These are phyloP conservation scores for Trichoderma citrinoviride DNA, from an alignment of 2,329 filamentous ascomycete genomes.

Conservation along the genomic window DNA sequence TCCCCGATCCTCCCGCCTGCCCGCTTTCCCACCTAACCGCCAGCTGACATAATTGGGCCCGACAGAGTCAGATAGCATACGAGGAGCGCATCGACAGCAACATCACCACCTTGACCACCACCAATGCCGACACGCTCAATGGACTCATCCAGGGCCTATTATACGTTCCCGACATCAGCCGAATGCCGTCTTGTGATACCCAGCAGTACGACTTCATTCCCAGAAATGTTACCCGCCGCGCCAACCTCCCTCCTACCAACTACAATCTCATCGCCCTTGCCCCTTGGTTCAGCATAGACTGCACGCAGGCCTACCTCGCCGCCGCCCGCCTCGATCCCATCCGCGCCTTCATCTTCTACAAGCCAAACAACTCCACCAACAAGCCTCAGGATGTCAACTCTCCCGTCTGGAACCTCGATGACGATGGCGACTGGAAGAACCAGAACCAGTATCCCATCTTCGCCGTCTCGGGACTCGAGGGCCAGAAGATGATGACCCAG, in stretches of 20 bases:
- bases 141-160: slow-evolving; percentile 72
- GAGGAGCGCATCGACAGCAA: slow-evolving; percentile 53
- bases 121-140: slow-evolving; percentile 57
- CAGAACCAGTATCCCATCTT: slow-evolving; percentile 78
- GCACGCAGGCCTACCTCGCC: slow-evolving; percentile 69
- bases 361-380: slow-evolving; percentile 52
- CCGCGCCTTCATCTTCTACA: slow-evolving; percentile 63
- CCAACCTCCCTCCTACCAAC: slow-evolving; percentile 65
- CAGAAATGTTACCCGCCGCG: slow-evolving; percentile 67
- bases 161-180: slow-evolving; percentile 72
- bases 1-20: not conserved
- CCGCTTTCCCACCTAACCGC: not conserved
- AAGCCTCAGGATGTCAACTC: slow-evolving; percentile 66
- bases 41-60: slow-evolving; percentile 25
- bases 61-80: slow-evolving; percentile 49
- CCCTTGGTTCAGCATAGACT: slow-evolving; percentile 76
- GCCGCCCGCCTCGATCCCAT: slow-evolving; percentile 58
- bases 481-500: slow-evolving; percentile 66
- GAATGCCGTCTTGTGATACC: slow-evolving; percentile 59
- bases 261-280: slow-evolving; percentile 79
- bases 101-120: slow-evolving; percentile 73
- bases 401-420: slow-evolving; percentile 66
- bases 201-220: slow-evolving; percentile 67
- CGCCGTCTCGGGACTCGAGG: slow-evolving; percentile 68
- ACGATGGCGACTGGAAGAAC: slow-evolving; percentile 68